These are phyloP conservation scores for Boletus pseudopeckii DNA, from an alignment of 768 basidiomycete genomes.

Conservation along the genomic window DNA sequence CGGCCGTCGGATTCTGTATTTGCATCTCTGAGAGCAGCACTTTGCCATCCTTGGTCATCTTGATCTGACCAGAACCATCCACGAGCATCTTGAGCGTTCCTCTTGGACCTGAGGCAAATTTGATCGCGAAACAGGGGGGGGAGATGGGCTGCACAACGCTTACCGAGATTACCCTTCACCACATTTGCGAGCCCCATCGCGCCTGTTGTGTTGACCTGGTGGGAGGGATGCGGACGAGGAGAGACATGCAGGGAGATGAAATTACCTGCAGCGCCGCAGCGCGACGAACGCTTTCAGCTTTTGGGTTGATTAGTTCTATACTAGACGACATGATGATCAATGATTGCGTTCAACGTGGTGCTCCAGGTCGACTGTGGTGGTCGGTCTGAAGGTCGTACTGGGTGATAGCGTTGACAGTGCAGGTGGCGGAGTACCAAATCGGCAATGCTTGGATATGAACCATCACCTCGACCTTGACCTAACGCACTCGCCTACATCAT, in stretches of 20 bases:
- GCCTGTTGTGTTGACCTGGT: slow-evolving; percentile 85
- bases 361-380: slow-evolving; percentile 15
- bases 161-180: slow-evolving; percentile 96
- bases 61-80: slow-evolving; percentile 96
- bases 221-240: slow-evolving; percentile 22
- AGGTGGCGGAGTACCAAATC: slow-evolving; percentile 34
- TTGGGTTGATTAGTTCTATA: slow-evolving; percentile 95
- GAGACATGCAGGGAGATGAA: slow-evolving; percentile 16
- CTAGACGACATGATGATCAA: slow-evolving; percentile 58
- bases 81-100: slow-evolving; percentile 99
- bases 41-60: slow-evolving; percentile 99
- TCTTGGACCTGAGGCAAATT: slow-evolving; percentile 66
- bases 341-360: slow-evolving; percentile 22
- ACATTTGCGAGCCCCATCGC: slow-evolving; percentile 97
- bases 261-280: slow-evolving; percentile 87
- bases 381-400: slow-evolving; percentile 5
- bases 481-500: slow-evolving; percentile 23
- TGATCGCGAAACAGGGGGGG: slow-evolving; percentile 23
- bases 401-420: not conserved
- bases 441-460: slow-evolving; percentile 29
- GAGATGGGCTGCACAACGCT: slow-evolving; percentile 26
- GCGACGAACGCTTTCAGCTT: slow-evolving; percentile 89
- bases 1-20: slow-evolving; percentile 98
- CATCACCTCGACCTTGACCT: slow-evolving; percentile 30
- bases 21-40: slow-evolving; percentile 99